Evolutionary conservation across 1,139 yeast species (phyloP), one percentile per base, ranked within the genome.

Genomic region (Pichia sp.): DNA sequence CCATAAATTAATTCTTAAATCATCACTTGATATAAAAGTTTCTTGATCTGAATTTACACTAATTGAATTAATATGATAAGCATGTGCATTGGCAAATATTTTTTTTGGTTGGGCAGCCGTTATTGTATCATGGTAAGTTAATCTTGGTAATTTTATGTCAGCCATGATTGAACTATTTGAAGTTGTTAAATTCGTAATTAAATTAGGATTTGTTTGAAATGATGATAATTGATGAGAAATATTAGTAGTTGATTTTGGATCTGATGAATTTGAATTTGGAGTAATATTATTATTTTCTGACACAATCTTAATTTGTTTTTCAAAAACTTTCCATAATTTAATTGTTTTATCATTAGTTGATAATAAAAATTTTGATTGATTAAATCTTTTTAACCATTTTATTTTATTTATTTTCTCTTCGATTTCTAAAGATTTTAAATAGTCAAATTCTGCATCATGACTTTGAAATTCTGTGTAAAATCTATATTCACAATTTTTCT

Each of bases 391-490:
- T 61, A 95, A 78, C 99, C 99, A 94, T 68, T 89, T 89, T 64
- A 94, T 90, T 68, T 92, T 92, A 70, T 94, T 94, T 65, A 94
- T 94, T 66, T 92, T 92, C 67, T 94, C 99, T 68, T 94, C 98
- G 60, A 94, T 94, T 67, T 94, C 98, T 55, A 94, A 73, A 31
- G 96, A 85, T 68, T 94, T 94, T 56, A 94, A 73, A 67, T 94
- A 94, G 68, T 92, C 99, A 61, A 94, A 94, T 66, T 94, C 98
- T 9, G 98, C 97, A 65, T 94, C 99, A 67, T 94, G 99, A 62
- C 92, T 80, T 70, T 94, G 99, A 65, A 94, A 94, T 66, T 94
- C 99, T 26, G 98, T 92, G 63, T 87, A 84, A 67, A 94, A 94
- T 60, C 87, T 80, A 68, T 94, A 94, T 65, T 94, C 98, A 65